Conservation (phyloP, 331 rosid species). For the Erythrophleum ivorense region DNA sequence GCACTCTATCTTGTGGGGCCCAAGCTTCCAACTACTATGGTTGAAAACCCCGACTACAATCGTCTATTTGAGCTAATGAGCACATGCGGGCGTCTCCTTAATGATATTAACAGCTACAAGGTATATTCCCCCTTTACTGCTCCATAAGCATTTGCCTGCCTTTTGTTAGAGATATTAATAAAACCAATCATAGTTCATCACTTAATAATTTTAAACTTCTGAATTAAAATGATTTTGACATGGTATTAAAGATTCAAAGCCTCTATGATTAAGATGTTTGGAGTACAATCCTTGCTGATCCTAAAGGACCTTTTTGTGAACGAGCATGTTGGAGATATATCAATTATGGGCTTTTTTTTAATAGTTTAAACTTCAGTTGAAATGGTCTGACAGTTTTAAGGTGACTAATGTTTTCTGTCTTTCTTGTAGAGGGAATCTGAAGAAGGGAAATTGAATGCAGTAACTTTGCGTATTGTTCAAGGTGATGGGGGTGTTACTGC, state of each 20-base stretch:
- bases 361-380: background rate
- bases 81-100: conserved; percentile 76
- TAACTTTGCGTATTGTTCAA: conserved; percentile 51
- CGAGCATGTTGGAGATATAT: no score
- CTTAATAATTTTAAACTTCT: no score
- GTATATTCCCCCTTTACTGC: conserved; percentile 35
- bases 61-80: conserved; percentile 63
- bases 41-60: conserved; percentile 48
- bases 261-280: no score
- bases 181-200: background rate
- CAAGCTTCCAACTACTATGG: conserved; percentile 56
- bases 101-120: conserved; percentile 69
- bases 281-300: no score
- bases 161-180: background rate
- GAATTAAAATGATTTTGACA: no score
- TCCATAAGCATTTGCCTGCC: background rate
- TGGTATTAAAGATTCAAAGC: no score
- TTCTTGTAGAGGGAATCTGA: conserved; percentile 69
- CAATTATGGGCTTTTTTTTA: background rate
- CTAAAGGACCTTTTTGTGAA: no score
- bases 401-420: conserved; percentile 28
- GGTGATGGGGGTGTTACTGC: conserved; percentile 43
- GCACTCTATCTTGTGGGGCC: conserved; percentile 78
- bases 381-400: background rate
- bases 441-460: conserved; percentile 75